Evolutionary conservation across 164 flowering plant genomes (phyloP).

Genomic region (Aristolochia californica): DNA sequence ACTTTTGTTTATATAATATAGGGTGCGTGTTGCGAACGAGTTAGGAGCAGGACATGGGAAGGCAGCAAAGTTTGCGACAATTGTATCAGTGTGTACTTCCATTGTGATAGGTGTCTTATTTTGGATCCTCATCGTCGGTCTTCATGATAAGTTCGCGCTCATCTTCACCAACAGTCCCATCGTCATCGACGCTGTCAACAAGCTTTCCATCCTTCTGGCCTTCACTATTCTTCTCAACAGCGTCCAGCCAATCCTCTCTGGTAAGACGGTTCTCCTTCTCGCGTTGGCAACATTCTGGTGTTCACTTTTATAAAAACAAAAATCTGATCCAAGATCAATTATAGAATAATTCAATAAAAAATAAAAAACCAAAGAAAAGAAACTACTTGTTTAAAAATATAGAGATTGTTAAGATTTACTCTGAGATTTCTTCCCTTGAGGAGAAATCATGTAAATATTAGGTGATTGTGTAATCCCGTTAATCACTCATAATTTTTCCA

Average conservation of each 20-base stretch:
- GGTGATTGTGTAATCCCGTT: too few species aligned
- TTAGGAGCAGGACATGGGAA: slow-evolving; percentile 58
- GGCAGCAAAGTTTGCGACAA: slow-evolving; percentile 47
- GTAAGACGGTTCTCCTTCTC: slow-evolving; percentile 14
- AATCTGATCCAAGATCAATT: too few species aligned
- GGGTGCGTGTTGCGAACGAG: slow-evolving; percentile 68
- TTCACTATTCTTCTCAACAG: slow-evolving; percentile 50
- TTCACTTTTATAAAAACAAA: too few species aligned
- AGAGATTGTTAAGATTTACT: too few species aligned
- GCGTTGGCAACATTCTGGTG: too few species aligned
- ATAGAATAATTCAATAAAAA: too few species aligned
- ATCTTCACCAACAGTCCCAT: slow-evolving; percentile 35
- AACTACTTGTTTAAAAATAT: too few species aligned
- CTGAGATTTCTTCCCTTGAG: too few species aligned
- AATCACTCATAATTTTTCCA: too few species aligned
- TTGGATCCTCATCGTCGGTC: slow-evolving; percentile 20
- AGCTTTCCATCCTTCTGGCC: slow-evolving; percentile 34
- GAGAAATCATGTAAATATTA: too few species aligned
- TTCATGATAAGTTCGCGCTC: slow-evolving; percentile 27
- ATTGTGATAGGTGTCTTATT: slow-evolving; percentile 33
- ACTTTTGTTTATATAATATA: slow-evolving; percentile 16
- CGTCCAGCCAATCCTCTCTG: slow-evolving; percentile 59
- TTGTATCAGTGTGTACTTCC: slow-evolving; percentile 32
- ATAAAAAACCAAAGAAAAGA: too few species aligned
- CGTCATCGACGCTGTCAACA: slow-evolving; percentile 23